These are phyloP conservation scores for Lepidium didymum DNA, from an alignment of 345 rosid species.

Conservation along the genomic window DNA sequence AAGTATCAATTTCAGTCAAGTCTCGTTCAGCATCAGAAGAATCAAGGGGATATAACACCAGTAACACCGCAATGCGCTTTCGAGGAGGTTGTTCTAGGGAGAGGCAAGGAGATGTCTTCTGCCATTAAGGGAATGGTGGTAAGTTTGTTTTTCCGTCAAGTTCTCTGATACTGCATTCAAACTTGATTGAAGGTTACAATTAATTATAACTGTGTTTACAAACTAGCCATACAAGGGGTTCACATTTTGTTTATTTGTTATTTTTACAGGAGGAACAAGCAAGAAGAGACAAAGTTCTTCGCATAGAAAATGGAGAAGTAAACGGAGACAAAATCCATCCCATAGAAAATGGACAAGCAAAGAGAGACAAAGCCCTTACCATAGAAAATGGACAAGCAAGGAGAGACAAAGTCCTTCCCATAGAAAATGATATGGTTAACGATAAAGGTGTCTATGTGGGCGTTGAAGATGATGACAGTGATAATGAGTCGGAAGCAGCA, in stretches of 20 bases:
- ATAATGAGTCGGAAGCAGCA: constrained; percentile 25
- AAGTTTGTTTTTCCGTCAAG: constrained; percentile 17
- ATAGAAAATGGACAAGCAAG: constrained; percentile 19
- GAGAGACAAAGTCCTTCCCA: not conserved
- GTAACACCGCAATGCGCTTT: constrained; percentile 23
- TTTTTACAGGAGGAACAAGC: constrained; percentile 27
- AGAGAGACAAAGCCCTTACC: not conserved
- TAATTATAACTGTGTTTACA: not conserved
- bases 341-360: constrained; percentile 15
- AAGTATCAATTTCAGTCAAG: constrained; percentile 35
- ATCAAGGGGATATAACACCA: constrained; percentile 32
- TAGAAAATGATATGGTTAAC: constrained; percentile 25
- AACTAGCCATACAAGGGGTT: not conserved
- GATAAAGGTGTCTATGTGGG: constrained; percentile 69
- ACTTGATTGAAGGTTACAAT: not conserved
- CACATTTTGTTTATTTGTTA: not conserved
- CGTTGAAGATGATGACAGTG: constrained; percentile 40
- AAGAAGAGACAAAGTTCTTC: constrained; percentile 2
- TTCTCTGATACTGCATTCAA: not conserved
- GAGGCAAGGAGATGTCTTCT: constrained; percentile 30
- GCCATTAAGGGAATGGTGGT: constrained; percentile 28
- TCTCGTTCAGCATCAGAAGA: constrained; percentile 34
- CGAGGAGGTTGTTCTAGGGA: constrained; percentile 47
- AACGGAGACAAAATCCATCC: constrained; percentile 1
- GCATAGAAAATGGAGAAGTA: constrained; percentile 15